These are phyloP conservation scores for Zygosaccharomyces gambellarensis DNA, from an alignment of 805 yeast genomes.

Conservation along the genomic window DNA sequence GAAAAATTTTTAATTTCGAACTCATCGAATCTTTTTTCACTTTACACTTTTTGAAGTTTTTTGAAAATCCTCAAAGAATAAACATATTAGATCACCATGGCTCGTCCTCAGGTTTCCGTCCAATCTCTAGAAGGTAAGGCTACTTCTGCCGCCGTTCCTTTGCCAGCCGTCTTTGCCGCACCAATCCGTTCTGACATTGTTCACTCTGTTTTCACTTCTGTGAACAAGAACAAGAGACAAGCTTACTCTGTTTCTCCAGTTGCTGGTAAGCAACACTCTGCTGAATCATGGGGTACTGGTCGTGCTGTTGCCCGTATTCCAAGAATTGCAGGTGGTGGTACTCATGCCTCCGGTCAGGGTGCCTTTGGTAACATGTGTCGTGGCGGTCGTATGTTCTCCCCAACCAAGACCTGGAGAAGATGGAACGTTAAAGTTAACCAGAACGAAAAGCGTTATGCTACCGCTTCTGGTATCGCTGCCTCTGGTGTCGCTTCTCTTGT, in stretches of 20 bases:
- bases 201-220: constrained; percentile 96
- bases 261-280: constrained; percentile 99
- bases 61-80: constrained; percentile 10
- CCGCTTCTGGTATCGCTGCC: constrained; percentile 99
- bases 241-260: constrained; percentile 99
- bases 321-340: constrained; percentile 99
- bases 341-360: constrained; percentile 99
- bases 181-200: constrained; percentile 99
- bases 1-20: constrained; percentile 9
- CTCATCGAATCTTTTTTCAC: not conserved
- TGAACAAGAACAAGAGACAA: constrained; percentile 99
- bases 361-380: constrained; percentile 99
- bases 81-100: constrained; percentile 42
- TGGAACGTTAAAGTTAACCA: constrained; percentile 99
- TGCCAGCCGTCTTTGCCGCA: constrained; percentile 98
- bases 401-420: constrained; percentile 99
- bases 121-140: constrained; percentile 83
- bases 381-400: constrained; percentile 99
- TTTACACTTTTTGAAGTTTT: not conserved
- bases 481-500: constrained; percentile 97
- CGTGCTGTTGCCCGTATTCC: constrained; percentile 99
- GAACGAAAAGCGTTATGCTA: constrained; percentile 99
- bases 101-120: constrained; percentile 97
- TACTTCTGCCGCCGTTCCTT: constrained; percentile 76
- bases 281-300: constrained; percentile 99